These are phyloP conservation scores for Paraphaeosphaeria minitans DNA, from an alignment of 2,329 filamentous ascomycete species.

Conservation along the genomic window DNA sequence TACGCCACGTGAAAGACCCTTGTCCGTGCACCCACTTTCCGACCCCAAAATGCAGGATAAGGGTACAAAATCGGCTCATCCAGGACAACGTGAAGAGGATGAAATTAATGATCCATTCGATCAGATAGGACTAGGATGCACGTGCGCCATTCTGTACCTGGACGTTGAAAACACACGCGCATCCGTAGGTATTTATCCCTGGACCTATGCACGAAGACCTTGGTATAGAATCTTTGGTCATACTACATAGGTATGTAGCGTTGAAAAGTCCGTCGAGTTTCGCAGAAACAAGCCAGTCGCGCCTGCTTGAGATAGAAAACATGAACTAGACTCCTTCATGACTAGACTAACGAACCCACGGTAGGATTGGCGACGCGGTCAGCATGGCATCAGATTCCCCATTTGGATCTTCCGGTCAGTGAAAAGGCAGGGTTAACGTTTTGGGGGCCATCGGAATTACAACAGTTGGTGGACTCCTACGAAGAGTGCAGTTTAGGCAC, in stretches of 20 bases:
- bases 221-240: too few species aligned
- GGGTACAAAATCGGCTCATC: not conserved
- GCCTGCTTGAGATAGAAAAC: too few species aligned
- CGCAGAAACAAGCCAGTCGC: too few species aligned
- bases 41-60: not conserved
- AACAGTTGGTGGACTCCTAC: not conserved
- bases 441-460: not conserved
- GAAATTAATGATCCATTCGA: not conserved
- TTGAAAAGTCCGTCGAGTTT: too few species aligned
- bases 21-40: not conserved
- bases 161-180: not conserved
- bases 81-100: not conserved
- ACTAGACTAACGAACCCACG: too few species aligned
- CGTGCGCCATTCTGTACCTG: not conserved
- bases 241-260: too few species aligned
- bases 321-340: too few species aligned
- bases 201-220: too few species aligned
- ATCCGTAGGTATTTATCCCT: too few species aligned
- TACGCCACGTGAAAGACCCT: not conserved
- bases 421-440: not conserved
- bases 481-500: not conserved
- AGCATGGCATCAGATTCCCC: too few species aligned
- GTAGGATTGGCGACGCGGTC: too few species aligned
- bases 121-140: not conserved
- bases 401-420: not conserved